These are phyloP conservation scores for Neoscytalidium dimidiatum DNA, from an alignment of 2,329 filamentous ascomycete species.

Conservation along the genomic window DNA sequence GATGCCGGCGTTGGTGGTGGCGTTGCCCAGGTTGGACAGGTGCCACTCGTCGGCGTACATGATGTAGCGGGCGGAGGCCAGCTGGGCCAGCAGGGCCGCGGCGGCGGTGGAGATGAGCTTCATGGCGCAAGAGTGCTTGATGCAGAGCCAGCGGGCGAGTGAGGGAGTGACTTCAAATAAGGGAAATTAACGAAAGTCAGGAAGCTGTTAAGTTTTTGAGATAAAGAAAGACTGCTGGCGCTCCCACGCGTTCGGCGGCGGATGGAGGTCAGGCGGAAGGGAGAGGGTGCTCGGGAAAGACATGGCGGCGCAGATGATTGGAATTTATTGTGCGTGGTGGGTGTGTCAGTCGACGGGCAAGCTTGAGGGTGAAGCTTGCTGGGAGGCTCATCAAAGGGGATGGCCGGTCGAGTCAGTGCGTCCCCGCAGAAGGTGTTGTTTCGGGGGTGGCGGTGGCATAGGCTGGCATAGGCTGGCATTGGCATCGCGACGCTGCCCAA, in stretches of 20 bases:
- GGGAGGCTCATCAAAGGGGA: slow-evolving; percentile 4
- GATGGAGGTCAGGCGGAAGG: not conserved
- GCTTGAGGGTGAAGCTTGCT: not conserved
- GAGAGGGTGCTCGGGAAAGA: not conserved
- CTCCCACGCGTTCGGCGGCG: not conserved
- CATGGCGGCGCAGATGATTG: not conserved
- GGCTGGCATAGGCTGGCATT: not conserved
- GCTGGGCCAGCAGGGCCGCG: slow-evolving; percentile 3
- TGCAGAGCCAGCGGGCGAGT: not conserved
- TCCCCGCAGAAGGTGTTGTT: not conserved
- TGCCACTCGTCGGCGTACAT: slow-evolving; percentile 19
- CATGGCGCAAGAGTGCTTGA: not conserved
- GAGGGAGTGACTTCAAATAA: not conserved
- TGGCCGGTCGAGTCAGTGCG: slow-evolving; percentile 1
- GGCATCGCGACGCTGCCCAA: not conserved
- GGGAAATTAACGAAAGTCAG: not conserved
- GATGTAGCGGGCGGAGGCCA: slow-evolving; percentile 13
- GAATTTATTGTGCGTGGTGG: not conserved
- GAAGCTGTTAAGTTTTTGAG: not conserved
- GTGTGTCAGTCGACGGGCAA: not conserved
- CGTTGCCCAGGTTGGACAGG: slow-evolving; percentile 11
- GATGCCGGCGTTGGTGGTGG: slow-evolving; percentile 30
- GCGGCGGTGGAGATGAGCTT: slow-evolving; percentile 5
- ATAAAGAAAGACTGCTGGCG: not conserved
- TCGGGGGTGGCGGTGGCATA: slow-evolving; percentile 1